Conservation (phyloP, 164 flowering plant species). For the Vitis cinerea region DNA sequence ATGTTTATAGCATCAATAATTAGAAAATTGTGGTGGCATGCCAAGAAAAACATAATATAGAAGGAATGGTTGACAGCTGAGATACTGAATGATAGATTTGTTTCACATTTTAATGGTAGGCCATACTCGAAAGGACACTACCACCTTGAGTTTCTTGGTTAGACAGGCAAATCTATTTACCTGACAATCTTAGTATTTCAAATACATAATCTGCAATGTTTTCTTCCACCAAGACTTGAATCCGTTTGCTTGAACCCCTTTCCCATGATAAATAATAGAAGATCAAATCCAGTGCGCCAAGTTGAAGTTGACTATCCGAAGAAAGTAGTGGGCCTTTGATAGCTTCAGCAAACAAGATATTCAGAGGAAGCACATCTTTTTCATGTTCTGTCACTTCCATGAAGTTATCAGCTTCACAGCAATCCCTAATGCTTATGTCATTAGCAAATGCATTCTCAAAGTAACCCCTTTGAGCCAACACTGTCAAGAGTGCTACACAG, state of each 20-base stretch:
- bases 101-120: too few species aligned
- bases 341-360: conserved; percentile 76
- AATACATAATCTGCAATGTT: conserved; percentile 80
- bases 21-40: too few species aligned
- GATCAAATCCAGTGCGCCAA: conserved; percentile 63
- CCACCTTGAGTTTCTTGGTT: too few species aligned
- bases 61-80: too few species aligned
- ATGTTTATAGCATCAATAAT: too few species aligned
- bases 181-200: conserved; percentile 86
- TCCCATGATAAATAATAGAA: conserved; percentile 56
- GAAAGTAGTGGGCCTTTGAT: conserved; percentile 93
- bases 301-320: conserved; percentile 76
- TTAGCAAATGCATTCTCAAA: conserved; percentile 35
- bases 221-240: conserved; percentile 68
- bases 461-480: conserved; percentile 59
- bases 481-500: conserved; percentile 64
- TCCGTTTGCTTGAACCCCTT: conserved; percentile 29
- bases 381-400: conserved; percentile 38
- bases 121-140: too few species aligned
- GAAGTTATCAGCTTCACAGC: conserved; percentile 43
- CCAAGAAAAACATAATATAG: too few species aligned
- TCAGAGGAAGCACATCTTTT: conserved; percentile 30
- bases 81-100: too few species aligned
- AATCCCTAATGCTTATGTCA: conserved; percentile 21
- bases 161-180: conserved; percentile 26